phyloP scores from a whole-genome alignment of 768 basidiomycete species.

The Trametes elegans region DNA sequence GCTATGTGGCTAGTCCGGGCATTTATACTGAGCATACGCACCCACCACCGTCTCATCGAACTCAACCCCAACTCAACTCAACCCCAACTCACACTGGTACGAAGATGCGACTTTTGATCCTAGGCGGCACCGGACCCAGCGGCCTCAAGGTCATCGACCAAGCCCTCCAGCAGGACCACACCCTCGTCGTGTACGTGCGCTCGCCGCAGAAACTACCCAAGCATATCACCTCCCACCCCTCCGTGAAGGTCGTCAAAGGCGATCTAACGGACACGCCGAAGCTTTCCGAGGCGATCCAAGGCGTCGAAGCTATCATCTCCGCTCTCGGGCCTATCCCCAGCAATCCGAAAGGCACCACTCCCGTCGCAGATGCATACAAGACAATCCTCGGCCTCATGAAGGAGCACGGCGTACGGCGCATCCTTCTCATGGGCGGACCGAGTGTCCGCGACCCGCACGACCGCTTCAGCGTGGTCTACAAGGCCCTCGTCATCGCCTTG shows the following conservation, averaged over 20 bases:
- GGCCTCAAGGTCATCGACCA: conserved; percentile 60
- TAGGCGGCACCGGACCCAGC: conserved; percentile 67
- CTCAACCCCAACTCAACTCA: too few relatives aligned
- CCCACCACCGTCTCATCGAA: too few relatives aligned
- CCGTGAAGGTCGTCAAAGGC: conserved; percentile 52
- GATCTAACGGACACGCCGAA: conserved; percentile 50
- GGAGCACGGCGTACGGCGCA: conserved; percentile 47
- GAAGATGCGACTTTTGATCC: conserved; percentile 56
- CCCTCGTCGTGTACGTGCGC: conserved; percentile 61
- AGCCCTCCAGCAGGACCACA: conserved; percentile 42
- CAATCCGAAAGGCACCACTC: too few relatives aligned
- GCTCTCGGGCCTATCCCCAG: conserved; percentile 55
- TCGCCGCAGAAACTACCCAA: conserved; percentile 61
- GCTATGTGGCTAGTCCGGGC: too few relatives aligned
- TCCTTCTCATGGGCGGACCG: conserved; percentile 66
- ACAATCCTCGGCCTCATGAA: conserved; percentile 57
- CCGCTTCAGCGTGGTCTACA: conserved; percentile 47
- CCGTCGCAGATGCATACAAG: conserved; percentile 60
- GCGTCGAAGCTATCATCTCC: conserved; percentile 62
- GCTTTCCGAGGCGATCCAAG: conserved; percentile 51
- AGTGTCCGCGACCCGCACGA: conserved; percentile 64
- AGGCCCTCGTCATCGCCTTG: conserved; percentile 38
- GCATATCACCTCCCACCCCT: conserved; percentile 42
- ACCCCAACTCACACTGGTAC: too few relatives aligned
- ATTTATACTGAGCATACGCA: too few relatives aligned